Percentiles rank a stretch among this genome's conserved stretches.
Evolutionary conservation across 208 protist species (phyloP).

Genomic region (Trypanosoma avium): DNA sequence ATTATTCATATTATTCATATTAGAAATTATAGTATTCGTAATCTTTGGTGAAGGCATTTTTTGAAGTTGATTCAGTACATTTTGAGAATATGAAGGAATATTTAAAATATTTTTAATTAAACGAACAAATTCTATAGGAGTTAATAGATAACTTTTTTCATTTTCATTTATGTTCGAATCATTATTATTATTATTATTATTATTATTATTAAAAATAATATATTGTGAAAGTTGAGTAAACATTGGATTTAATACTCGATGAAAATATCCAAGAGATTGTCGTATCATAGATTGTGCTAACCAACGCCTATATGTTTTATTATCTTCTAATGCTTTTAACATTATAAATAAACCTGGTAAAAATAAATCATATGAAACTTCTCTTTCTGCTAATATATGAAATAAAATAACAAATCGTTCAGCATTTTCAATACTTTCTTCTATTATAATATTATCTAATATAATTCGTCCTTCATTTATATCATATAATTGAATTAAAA

Average conservation of each 20-base stretch:
- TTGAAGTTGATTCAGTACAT: background rate
- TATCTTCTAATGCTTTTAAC: conserved; percentile 6
- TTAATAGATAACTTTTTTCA: background rate
- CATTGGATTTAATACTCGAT: conserved; percentile 17
- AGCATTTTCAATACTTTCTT: conserved; percentile 14
- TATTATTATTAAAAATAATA: too few species aligned
- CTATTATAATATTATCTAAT: conserved; percentile 11
- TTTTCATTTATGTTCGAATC: background rate
- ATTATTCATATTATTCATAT: too few species aligned
- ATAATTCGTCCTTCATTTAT: background rate
- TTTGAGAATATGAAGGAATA: background rate
- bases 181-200: too few species aligned
- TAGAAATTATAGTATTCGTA: background rate
- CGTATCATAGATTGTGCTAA: conserved; percentile 12
- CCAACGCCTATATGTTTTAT: conserved; percentile 4
- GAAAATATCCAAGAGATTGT: conserved; percentile 16
- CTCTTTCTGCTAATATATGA: conserved; percentile 10
- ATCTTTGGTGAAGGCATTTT: background rate
- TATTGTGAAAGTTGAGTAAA: conserved; percentile 8
- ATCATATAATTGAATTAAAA: conserved; percentile 15
- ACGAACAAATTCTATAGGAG: conserved; percentile 6
- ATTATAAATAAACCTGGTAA: conserved; percentile 22
- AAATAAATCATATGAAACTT: conserved; percentile 13
- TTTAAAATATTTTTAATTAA: background rate
- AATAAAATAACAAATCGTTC: conserved; percentile 25